Percentiles rank a stretch among this genome's conserved stretches.
phyloP scores from a whole-genome alignment of 2,329 filamentous ascomycete genomes.

The Ascochyta pisi region DNA sequence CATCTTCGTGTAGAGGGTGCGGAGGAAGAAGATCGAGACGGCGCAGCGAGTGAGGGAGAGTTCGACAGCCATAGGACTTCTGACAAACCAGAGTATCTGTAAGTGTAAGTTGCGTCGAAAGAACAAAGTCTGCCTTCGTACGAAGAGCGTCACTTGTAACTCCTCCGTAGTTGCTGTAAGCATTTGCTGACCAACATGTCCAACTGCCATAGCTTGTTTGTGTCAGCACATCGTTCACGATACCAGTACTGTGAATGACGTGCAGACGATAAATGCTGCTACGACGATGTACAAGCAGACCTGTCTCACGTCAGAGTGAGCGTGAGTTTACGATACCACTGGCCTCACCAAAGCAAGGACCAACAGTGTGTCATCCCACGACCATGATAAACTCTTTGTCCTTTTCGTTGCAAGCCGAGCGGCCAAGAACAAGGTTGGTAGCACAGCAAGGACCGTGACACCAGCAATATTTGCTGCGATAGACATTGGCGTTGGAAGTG shows the following conservation, averaged over 20 bases:
- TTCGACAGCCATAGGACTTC: slow-evolving; percentile 28
- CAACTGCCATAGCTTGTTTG: slow-evolving; percentile 23
- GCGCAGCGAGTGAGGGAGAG: slow-evolving; percentile 29
- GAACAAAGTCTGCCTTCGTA: slow-evolving; percentile 3
- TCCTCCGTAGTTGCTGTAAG: slow-evolving; percentile 11
- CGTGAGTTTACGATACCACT: neutral
- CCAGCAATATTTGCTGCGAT: slow-evolving; percentile 19
- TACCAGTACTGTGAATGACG: neutral
- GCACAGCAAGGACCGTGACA: slow-evolving; percentile 23
- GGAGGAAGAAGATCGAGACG: slow-evolving; percentile 36
- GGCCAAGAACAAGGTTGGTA: slow-evolving; percentile 27
- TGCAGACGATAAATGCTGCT: slow-evolving; percentile 24
- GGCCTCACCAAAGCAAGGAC: slow-evolving; percentile 26
- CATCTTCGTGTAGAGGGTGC: slow-evolving; percentile 29
- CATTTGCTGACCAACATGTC: slow-evolving; percentile 23
- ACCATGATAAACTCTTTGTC: slow-evolving; percentile 22
- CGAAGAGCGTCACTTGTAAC: slow-evolving; percentile 24
- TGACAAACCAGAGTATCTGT: slow-evolving; percentile 32
- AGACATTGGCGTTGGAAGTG: slow-evolving; percentile 17
- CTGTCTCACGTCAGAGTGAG: slow-evolving; percentile 16
- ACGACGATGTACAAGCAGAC: slow-evolving; percentile 26
- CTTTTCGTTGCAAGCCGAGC: slow-evolving; percentile 32
- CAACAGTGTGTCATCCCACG: slow-evolving; percentile 33
- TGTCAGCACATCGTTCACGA: neutral
- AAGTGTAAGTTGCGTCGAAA: slow-evolving; percentile 8